phyloP scores from a whole-genome alignment of 805 yeast genomes.

The Clavispora phyllophila region DNA sequence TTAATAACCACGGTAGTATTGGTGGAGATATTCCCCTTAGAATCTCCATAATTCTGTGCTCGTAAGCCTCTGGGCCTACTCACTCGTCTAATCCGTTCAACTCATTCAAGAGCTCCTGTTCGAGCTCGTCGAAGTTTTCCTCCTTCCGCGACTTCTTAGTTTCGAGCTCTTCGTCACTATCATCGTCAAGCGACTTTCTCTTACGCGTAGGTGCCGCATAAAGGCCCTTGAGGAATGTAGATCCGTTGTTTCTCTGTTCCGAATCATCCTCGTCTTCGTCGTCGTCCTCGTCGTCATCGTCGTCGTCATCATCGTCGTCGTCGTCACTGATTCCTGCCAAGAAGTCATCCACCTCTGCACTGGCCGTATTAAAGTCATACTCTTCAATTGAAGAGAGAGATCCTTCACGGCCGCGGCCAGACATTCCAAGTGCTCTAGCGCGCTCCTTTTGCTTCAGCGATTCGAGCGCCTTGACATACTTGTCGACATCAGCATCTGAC shows the following conservation, averaged over 20 bases:
- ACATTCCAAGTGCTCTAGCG: slow-evolving; percentile 9
- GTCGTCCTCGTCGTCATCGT: slow-evolving; percentile 20
- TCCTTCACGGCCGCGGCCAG: slow-evolving; percentile 29
- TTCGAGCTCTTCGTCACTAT: slow-evolving; percentile 18
- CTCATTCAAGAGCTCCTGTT: slow-evolving; percentile 47
- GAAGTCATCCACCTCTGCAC: slow-evolving; percentile 44
- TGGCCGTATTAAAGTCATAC: slow-evolving; percentile 38
- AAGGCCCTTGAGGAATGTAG: slow-evolving; percentile 23
- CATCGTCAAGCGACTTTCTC: slow-evolving; percentile 14
- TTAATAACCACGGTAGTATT: too few species aligned
- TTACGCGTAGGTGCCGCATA: slow-evolving; percentile 16
- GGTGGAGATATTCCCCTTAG: too few species aligned
- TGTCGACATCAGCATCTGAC: slow-evolving; percentile 41
- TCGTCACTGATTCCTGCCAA: slow-evolving; percentile 41
- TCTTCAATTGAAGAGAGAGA: slow-evolving; percentile 28
- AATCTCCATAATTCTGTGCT: too few species aligned
- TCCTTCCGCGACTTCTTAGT: slow-evolving; percentile 4
- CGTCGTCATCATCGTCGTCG: slow-evolving; percentile 25
- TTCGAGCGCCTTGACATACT: slow-evolving; percentile 32
- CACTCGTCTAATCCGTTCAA: slow-evolving; percentile 44
- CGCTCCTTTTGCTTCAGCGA: slow-evolving; percentile 14
- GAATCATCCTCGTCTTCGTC: slow-evolving; percentile 3
- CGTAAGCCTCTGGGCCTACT: too few species aligned
- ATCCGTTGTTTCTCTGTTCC: slow-evolving; percentile 4
- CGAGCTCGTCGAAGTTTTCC: slow-evolving; percentile 40